A percentile compares a stretch with the other conserved stretches of the same genome.
These are phyloP conservation scores for Lunularia cruciata DNA, from an alignment of 225 moss, liverwort and hornwort species.

Conservation along the genomic window DNA sequence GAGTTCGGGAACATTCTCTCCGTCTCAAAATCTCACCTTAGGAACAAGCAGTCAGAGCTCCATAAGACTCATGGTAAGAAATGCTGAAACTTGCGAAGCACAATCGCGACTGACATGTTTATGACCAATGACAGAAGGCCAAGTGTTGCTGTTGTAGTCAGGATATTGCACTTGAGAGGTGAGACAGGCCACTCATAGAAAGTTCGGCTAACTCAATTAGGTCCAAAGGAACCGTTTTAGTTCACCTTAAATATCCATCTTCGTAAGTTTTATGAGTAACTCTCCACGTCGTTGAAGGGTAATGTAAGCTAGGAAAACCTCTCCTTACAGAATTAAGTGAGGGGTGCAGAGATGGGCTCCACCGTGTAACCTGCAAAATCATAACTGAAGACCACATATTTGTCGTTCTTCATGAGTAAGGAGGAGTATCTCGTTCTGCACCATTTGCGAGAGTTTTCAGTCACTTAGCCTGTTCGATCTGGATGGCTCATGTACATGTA, in stretches of 20 bases:
- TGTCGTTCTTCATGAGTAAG: slow-evolving; percentile 40
- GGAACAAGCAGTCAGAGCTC: slow-evolving; percentile 4
- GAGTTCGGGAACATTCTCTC: too few relatives aligned
- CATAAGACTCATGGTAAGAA: background rate
- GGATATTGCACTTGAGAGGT: slow-evolving; percentile 6
- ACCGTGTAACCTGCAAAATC: slow-evolving; percentile 40
- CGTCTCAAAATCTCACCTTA: too few relatives aligned
- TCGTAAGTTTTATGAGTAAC: slow-evolving; percentile 50
- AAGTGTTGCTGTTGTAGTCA: slow-evolving; percentile 6
- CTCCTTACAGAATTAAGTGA: slow-evolving; percentile 55
- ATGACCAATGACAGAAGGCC: background rate
- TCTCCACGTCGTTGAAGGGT: slow-evolving; percentile 35
- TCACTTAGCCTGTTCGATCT: too few relatives aligned
- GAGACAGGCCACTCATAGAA: background rate
- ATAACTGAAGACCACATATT: slow-evolving; percentile 33
- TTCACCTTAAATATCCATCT: too few relatives aligned
- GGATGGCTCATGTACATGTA: too few relatives aligned
- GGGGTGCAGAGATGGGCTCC: slow-evolving; percentile 43
- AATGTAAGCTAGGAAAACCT: slow-evolving; percentile 34
- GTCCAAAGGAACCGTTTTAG: background rate
- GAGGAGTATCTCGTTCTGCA: too few relatives aligned
- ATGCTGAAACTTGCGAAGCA: background rate
- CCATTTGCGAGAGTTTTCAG: too few relatives aligned
- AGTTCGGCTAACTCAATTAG: background rate
- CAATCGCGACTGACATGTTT: background rate